phyloP scores from a whole-genome alignment of 2,329 filamentous ascomycete species.

The Lachnellula hyalina region DNA sequence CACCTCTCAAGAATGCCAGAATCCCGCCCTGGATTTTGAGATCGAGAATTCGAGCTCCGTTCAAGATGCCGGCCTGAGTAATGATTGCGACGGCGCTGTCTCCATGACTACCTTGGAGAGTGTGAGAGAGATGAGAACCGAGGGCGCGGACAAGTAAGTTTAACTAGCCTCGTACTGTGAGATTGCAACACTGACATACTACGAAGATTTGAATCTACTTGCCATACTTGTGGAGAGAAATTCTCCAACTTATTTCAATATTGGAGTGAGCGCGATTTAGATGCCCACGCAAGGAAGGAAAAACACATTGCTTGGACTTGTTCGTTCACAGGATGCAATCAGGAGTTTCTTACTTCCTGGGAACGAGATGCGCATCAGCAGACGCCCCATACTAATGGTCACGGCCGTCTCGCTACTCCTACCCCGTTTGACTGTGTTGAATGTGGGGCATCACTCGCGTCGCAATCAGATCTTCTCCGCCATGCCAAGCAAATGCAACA shows the following conservation, averaged over 20 bases:
- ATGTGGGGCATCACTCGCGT: slow-evolving; percentile 2
- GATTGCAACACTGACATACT: too few species aligned
- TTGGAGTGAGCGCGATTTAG: too few species aligned
- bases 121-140: too few species aligned
- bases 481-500: slow-evolving; percentile 13
- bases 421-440: slow-evolving; percentile 11
- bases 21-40: too few species aligned
- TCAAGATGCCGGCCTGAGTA: too few species aligned
- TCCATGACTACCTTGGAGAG: too few species aligned
- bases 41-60: too few species aligned
- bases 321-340: background rate
- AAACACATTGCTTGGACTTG: slow-evolving; percentile 1
- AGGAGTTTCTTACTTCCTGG: background rate
- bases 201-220: background rate
- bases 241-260: too few species aligned
- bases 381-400: slow-evolving; percentile 3
- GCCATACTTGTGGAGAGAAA: background rate
- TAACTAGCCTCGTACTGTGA: too few species aligned
- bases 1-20: too few species aligned
- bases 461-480: slow-evolving; percentile 10
- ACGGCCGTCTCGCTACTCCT: background rate
- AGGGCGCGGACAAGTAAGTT: too few species aligned
- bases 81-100: too few species aligned
- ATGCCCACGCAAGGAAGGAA: background rate
- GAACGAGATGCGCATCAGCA: slow-evolving; percentile 11